A percentile compares a stretch with the other conserved stretches of the same genome.
Evolutionary conservation across 2,329 filamentous ascomycete species (phyloP).

Genomic region (Trichoderma harzianum): DNA sequence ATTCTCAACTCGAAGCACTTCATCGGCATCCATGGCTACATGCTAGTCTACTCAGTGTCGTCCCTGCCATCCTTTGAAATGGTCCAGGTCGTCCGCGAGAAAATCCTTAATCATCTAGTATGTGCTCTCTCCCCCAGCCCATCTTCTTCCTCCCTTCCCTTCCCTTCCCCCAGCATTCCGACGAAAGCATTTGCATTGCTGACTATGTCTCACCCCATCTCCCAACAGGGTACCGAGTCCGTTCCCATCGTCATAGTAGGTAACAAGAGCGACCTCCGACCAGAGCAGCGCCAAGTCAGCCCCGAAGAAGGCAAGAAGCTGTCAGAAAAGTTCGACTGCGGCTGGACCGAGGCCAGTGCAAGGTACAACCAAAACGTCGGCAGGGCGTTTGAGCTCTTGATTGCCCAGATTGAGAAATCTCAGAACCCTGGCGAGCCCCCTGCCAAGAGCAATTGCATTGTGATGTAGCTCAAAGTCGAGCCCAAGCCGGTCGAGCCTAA

Average conservation of each 20-base stretch:
- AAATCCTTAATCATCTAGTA: slow-evolving; percentile 94
- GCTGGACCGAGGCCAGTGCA: slow-evolving; percentile 91
- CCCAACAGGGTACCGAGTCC: slow-evolving; percentile 74
- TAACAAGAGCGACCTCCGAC: slow-evolving; percentile 92
- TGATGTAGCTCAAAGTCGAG: slow-evolving; percentile 63
- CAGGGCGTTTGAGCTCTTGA: slow-evolving; percentile 90
- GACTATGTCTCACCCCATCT: not conserved
- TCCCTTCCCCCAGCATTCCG: not conserved
- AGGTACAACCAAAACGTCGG: slow-evolving; percentile 91
- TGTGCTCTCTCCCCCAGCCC: slow-evolving; percentile 27
- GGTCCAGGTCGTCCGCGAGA: slow-evolving; percentile 92
- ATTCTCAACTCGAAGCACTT: slow-evolving; percentile 98
- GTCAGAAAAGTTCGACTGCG: slow-evolving; percentile 83
- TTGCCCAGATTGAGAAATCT: slow-evolving; percentile 90
- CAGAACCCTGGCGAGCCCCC: slow-evolving; percentile 85
- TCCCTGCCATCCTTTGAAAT: slow-evolving; percentile 95
- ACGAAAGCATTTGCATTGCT: not conserved
- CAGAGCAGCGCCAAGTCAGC: slow-evolving; percentile 88
- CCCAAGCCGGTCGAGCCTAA: not conserved
- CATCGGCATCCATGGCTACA: slow-evolving; percentile 97
- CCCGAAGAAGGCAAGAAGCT: slow-evolving; percentile 81
- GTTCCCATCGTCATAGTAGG: slow-evolving; percentile 93
- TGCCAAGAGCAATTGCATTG: slow-evolving; percentile 71
- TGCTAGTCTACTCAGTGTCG: slow-evolving; percentile 97
- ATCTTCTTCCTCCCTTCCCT: too few relatives aligned